These are phyloP conservation scores for Ashbya aceris DNA, from an alignment of 1,139 yeast species.

Conservation along the genomic window DNA sequence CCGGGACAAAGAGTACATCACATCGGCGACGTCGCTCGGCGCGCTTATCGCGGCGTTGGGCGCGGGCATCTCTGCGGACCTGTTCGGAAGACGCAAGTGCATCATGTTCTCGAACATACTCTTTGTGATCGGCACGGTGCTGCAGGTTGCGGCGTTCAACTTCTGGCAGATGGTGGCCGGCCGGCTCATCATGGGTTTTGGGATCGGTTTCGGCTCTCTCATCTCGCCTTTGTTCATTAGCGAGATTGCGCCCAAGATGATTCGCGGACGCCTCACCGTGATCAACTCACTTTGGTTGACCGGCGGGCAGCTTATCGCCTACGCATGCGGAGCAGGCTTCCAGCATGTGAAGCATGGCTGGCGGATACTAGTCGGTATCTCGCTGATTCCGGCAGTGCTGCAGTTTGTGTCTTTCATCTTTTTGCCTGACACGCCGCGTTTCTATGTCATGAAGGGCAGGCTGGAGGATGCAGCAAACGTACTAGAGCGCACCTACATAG, in stretches of 20 bases:
- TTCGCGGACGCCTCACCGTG: conserved; percentile 75
- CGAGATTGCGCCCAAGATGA: conserved; percentile 86
- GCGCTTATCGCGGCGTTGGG: conserved; percentile 70
- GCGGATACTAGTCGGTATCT: conserved; percentile 85
- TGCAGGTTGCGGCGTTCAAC: conserved; percentile 70
- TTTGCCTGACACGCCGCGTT: conserved; percentile 94
- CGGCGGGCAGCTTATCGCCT: conserved; percentile 87
- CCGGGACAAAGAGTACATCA: conserved; percentile 79
- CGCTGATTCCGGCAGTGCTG: conserved; percentile 75
- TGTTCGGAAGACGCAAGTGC: conserved; percentile 72
- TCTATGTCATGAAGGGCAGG: conserved; percentile 61
- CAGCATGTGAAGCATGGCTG: conserved; percentile 71
- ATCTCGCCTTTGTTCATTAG: conserved; percentile 85
- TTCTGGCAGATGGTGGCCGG: conserved; percentile 92
- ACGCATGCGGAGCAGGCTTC: conserved; percentile 88
- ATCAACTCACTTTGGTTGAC: conserved; percentile 44
- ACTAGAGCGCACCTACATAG: conserved; percentile 46
- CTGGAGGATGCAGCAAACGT: conserved; percentile 59
- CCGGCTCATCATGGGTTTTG: conserved; percentile 87
- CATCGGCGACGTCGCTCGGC: conserved; percentile 93
- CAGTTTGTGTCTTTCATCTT: conserved; percentile 73
- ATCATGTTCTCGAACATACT: conserved; percentile 70
- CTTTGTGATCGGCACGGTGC: conserved; percentile 71
- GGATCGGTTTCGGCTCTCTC: conserved; percentile 89
- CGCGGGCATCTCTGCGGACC: conserved; percentile 76